Evolutionary conservation across 2,329 filamentous ascomycete genomes (phyloP).

Genomic region (Knoxdaviesia proteae): DNA sequence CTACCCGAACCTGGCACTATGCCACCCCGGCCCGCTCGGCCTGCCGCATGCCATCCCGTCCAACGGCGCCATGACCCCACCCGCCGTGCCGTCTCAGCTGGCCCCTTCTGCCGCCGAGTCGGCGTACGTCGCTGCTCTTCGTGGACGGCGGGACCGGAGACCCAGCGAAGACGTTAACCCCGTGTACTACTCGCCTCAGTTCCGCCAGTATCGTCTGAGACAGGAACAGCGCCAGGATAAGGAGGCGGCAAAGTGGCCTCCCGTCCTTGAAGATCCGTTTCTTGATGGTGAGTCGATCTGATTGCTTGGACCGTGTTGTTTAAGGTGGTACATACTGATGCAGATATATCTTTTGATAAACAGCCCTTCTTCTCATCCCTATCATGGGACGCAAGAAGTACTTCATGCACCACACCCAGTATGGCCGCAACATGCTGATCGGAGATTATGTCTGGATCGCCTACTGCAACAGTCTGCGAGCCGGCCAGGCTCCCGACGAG

Average conservation of each 20-base stretch:
- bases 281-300: slow-evolving; percentile 33
- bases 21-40: slow-evolving; percentile 18
- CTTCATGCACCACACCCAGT: slow-evolving; percentile 39
- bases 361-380: slow-evolving; percentile 43
- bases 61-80: too few relatives aligned
- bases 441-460: slow-evolving; percentile 44
- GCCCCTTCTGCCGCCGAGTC: too few relatives aligned
- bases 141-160: neutral
- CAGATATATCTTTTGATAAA: neutral
- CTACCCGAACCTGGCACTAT: slow-evolving; percentile 16
- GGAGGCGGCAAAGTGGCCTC: slow-evolving; percentile 31
- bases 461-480: slow-evolving; percentile 21
- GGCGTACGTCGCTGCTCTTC: too few relatives aligned
- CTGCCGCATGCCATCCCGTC: slow-evolving; percentile 23
- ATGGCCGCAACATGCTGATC: slow-evolving; percentile 51
- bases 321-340: neutral
- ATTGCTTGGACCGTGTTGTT: neutral
- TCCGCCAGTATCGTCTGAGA: slow-evolving; percentile 43
- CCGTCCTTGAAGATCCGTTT: slow-evolving; percentile 43
- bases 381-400: slow-evolving; percentile 47
- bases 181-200: slow-evolving; percentile 39
- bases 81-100: too few relatives aligned
- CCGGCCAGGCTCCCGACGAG: slow-evolving; percentile 22
- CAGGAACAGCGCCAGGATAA: slow-evolving; percentile 44
- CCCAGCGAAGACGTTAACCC: slow-evolving; percentile 20